Percentiles rank a stretch among this genome's conserved stretches.
Evolutionary conservation across 1,284 basidiomycete species (phyloP).

Genomic region (Xerocomus minutiporus): DNA sequence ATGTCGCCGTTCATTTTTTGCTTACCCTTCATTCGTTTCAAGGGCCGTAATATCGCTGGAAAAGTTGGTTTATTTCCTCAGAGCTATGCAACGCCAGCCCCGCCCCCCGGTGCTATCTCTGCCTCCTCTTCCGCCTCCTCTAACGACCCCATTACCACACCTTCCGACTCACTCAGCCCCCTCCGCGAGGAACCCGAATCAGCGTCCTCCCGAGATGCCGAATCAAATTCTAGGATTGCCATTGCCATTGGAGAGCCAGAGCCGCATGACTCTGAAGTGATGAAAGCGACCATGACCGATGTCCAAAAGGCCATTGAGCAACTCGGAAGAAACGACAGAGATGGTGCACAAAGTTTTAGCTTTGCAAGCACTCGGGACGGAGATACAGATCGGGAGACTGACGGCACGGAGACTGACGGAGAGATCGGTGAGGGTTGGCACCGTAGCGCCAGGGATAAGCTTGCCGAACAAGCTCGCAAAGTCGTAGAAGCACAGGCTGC

Average conservation of each 20-base stretch:
- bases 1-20: conserved; percentile 25
- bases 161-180: conserved; percentile 37
- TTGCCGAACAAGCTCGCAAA: conserved; percentile 70
- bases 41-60: conserved; percentile 84
- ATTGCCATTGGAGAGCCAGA: conserved; percentile 26
- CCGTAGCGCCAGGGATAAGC: conserved; percentile 57
- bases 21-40: conserved; percentile 19
- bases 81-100: conserved; percentile 75
- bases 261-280: conserved; percentile 47
- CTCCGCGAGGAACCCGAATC: conserved; percentile 44
- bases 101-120: conserved; percentile 35
- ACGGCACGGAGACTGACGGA: conserved; percentile 51
- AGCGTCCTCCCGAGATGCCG: conserved; percentile 33
- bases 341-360: conserved; percentile 65
- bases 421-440: conserved; percentile 56
- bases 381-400: conserved; percentile 51
- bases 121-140: conserved; percentile 21
- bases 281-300: conserved; percentile 83
- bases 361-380: conserved; percentile 62
- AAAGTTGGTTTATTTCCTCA: conserved; percentile 88
- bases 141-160: conserved; percentile 22
- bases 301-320: conserved; percentile 84
- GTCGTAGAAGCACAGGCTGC: conserved; percentile 54
- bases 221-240: conserved; percentile 25
- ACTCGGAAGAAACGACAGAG: conserved; percentile 48